Base-by-base conservation (phyloP, 306 rosid genomes). In the Quercus engelmannii region DNA sequence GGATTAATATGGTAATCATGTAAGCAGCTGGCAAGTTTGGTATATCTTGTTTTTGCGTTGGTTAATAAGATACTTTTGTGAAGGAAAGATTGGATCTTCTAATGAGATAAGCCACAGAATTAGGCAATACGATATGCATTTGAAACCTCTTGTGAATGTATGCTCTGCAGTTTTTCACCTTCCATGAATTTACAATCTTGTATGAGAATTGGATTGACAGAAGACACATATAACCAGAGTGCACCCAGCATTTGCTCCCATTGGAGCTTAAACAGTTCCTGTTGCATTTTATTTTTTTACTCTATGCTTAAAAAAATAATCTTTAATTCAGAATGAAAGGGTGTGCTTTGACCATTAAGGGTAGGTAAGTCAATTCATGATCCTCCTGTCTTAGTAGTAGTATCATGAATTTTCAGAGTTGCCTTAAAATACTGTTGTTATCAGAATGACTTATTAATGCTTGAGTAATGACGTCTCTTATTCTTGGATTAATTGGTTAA, bases 401-500 rank as follows among this genome's bases (percentile, higher is more conserved):
- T 73, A 38, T 38, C 46, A 23, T 43, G 65, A 64, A 72, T 76
- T 71, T 6, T 76, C 70, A 23, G 59, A 43, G 64, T 43, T 33
- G 57, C 61, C 19, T 21, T 73, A 62, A 57, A 77, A 67, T 19
- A 19, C 7, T 75, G 72, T 49, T 79, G 61, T 3, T 56, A 26
- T 73, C 49, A 19, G 20, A 49, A 68, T 31, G 54, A 70, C 71
- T 57, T 31, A 72, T n/a, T 70, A 13, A 67, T 64, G 67, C 62
- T 67, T 70, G 74, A 59, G 56, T 62, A 67, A 59, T 59, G 35
- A 25, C 26, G 52, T 6, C 21, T 69, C 78, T 59, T 72, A 59
- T 84, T 86, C 79, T 35, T 46, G 55, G 74, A 77, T 75, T 75
- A 64, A 83, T 78, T 85, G 64, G 33, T 52, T 88, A 13, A 17